phyloP scores from a whole-genome alignment of 352 stramenopile genomes.

The Phytopythium litorale region DNA sequence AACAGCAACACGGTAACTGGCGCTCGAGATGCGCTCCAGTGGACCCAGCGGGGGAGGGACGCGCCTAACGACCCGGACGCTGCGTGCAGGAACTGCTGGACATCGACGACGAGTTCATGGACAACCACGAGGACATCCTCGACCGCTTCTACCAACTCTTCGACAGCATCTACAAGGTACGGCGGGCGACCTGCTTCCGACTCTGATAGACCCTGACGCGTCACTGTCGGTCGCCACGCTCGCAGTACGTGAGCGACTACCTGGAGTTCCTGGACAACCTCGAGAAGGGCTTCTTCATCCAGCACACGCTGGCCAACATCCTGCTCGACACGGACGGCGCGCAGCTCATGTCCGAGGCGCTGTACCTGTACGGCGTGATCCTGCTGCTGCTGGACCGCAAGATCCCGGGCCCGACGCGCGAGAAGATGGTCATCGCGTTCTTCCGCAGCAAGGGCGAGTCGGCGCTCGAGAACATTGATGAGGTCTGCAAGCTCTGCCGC shows the following conservation, averaged over 20 bases:
- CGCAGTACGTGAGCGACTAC: slow-evolving; percentile 90
- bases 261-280: slow-evolving; percentile 91
- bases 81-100: slow-evolving; percentile 65
- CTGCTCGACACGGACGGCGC: slow-evolving; percentile 92
- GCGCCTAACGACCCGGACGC: too few relatives aligned
- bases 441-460: slow-evolving; percentile 88
- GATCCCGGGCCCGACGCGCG: slow-evolving; percentile 83
- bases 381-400: slow-evolving; percentile 92
- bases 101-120: slow-evolving; percentile 91
- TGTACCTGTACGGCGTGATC: slow-evolving; percentile 95
- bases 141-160: slow-evolving; percentile 91
- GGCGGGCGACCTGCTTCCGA: too few relatives aligned
- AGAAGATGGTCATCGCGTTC: slow-evolving; percentile 91
- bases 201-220: not conserved
- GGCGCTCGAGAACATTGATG: slow-evolving; percentile 87
- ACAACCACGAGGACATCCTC: slow-evolving; percentile 83
- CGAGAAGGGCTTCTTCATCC: slow-evolving; percentile 93
- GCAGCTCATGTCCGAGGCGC: slow-evolving; percentile 92
- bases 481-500: slow-evolving; percentile 90
- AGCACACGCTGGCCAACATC: slow-evolving; percentile 93
- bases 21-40: not conserved
- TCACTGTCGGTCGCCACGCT: not conserved
- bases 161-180: slow-evolving; percentile 80
- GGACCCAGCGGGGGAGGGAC: too few relatives aligned
- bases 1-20: slow-evolving; percentile 80